Percentiles rank a stretch among this genome's conserved stretches.
These are phyloP conservation scores for Leishmania braziliensis DNA, from an alignment of 208 protist genomes.

Conservation along the genomic window DNA sequence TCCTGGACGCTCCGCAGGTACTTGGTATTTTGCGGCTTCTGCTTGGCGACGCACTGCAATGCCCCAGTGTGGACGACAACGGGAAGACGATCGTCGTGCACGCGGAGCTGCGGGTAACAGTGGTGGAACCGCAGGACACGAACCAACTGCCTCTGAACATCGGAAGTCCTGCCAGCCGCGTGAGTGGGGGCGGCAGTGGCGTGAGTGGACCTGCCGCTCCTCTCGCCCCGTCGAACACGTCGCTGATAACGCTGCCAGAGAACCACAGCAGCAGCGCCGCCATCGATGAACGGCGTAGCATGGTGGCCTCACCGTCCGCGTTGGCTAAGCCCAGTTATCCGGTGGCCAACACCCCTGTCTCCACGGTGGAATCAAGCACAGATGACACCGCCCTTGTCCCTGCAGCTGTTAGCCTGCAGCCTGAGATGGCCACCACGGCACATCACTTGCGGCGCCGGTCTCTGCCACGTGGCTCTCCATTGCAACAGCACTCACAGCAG, in stretches of 20 bases:
- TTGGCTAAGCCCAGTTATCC: background rate
- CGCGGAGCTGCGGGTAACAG: constrained; percentile 49
- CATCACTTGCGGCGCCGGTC: background rate
- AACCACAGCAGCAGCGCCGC: background rate
- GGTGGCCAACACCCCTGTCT: background rate
- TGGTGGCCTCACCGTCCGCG: background rate
- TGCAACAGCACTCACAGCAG: background rate
- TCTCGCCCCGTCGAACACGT: background rate
- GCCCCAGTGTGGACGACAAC: constrained; percentile 9
- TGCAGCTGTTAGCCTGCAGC: background rate
- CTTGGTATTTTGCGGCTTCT: constrained; percentile 52
- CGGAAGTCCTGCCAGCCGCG: constrained; percentile 1
- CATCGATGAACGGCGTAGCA: background rate
- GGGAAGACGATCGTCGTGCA: constrained; percentile 30
- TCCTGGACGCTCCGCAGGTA: constrained; percentile 73
- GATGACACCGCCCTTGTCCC: background rate
- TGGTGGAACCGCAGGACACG: constrained; percentile 42
- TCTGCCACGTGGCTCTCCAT: background rate
- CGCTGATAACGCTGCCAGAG: background rate
- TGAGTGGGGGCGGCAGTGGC: background rate
- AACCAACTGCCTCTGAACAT: constrained; percentile 7
- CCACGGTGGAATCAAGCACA: background rate
- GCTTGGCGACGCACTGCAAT: constrained; percentile 38
- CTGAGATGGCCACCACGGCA: background rate
- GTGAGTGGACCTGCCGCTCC: background rate